Evolutionary conservation across 148 eudicot species (phyloP), one percentile per base, ranked within the genome.

Genomic region (Agrostemma githago): DNA sequence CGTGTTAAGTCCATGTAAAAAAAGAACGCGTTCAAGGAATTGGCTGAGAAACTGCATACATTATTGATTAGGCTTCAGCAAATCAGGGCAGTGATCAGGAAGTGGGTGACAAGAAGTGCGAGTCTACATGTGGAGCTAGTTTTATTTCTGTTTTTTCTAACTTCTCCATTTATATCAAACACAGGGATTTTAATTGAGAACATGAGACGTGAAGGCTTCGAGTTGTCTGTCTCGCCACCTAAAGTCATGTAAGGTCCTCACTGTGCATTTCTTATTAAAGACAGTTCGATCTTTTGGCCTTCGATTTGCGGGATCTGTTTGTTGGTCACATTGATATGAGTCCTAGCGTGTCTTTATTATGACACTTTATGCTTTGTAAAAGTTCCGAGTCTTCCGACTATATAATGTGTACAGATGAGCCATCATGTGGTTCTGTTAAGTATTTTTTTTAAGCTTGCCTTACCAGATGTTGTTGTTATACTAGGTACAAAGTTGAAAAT

Each of bases 181-280:
- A 43, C 85, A 96, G 99, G 99, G 68, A 96, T 96, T 79, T 83
- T 96, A 65, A 92, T 96, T 62, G 99, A 96, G 88, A 96, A 96
- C 75, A 96, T 96, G 99, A 90, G 99, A 85, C 99, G 99, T 83
- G 99, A 96, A 90, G 96, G 96, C 39, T 92, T 96, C 83, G 99
- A 96, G 89, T 80, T 96, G 14, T 96, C 99, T 74, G 91, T 96
- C 71, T 96, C 99, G 61, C 99, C 99, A 61, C 97, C 99, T 64
- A 87, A 83, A 90, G 99, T 96, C 86, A 96, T 96, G 99, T 96
- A 83, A 85, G 96, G 82, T 76, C 59, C 19, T 48, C 71, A 66
- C 37, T 62, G 54, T 79, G 21, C 58, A 53, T 59, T 70, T 10
- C 4, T 26, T 53, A 2, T 69, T 60, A 34, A 51, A 15, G 15